Conservation (phyloP, 139 green algal genomes). For the Haematococcus sp. region DNA sequence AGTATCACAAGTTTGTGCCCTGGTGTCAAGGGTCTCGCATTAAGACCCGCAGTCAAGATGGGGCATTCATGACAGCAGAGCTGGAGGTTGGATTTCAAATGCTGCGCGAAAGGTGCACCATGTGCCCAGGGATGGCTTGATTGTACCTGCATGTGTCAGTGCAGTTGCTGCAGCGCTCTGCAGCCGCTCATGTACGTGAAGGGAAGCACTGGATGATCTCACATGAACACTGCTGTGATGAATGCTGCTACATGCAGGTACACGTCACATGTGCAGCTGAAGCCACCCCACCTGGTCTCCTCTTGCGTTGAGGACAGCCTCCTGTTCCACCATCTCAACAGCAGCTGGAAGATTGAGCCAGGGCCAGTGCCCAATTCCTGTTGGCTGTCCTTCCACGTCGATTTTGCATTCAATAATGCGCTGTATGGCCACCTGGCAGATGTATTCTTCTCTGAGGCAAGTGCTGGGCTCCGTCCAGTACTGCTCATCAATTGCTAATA, state of each 20-base stretch:
- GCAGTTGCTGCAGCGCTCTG: too few species aligned
- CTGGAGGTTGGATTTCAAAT: slow-evolving; percentile 90
- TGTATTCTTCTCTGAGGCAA: slow-evolving; percentile 60
- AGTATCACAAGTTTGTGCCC: slow-evolving; percentile 88
- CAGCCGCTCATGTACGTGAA: too few species aligned
- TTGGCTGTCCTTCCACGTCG: slow-evolving; percentile 80
- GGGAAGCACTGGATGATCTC: too few species aligned
- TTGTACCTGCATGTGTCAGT: too few species aligned
- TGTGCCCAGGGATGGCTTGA: background rate
- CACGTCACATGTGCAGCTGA: background rate
- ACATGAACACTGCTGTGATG: too few species aligned
- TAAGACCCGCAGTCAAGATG: slow-evolving; percentile 13
- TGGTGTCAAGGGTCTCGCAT: slow-evolving; percentile 80
- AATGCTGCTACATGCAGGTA: too few species aligned
- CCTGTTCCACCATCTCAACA: slow-evolving; percentile 17
- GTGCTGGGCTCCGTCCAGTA: background rate
- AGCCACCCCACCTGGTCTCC: background rate
- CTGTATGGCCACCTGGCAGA: slow-evolving; percentile 74
- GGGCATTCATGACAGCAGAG: slow-evolving; percentile 83
- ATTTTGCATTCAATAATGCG: slow-evolving; percentile 87
- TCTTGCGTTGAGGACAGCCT: background rate
- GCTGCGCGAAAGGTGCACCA: slow-evolving; percentile 34
- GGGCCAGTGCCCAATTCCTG: slow-evolving; percentile 62
- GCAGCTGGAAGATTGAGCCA: slow-evolving; percentile 14
- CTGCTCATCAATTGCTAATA: background rate